Evolutionary conservation across 176 grass and related monocot genomes (phyloP), one percentile per base, ranked within the genome.

Genomic region (Bolboschoenus planiculmis): DNA sequence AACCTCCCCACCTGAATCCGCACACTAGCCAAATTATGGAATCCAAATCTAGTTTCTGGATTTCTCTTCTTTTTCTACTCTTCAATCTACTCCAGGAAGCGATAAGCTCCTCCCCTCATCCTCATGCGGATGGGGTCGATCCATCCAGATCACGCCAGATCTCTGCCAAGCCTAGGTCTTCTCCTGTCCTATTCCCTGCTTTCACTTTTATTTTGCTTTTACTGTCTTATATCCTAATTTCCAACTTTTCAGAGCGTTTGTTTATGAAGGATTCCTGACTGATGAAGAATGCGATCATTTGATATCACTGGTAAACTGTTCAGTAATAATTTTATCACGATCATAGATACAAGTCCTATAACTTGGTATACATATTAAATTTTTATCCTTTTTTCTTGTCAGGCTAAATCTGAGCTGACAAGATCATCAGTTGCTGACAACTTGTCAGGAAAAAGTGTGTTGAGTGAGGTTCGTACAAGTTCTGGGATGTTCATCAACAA

Each of bases 241-340:
- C 15, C 26, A 62, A 15, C 36, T 58, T 55, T 65, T 6, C 84
- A 92, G 95, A 85, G 93, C 83, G 24, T 95, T 91, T 78, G 79
- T 95, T 55, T 95, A 99, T 85, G 84, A 93, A 81, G 85, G 86
- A 55, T 99, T 95, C 80, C 88, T 99, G 75, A 93, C 76, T 51
- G 87, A 91, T 55, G 86, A 93, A 86, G 96, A 99, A 85, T 92
- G 89, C 70, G 92, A 99, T 80, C 96, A 99, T 81, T 84, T 99
- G 68, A 87, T 93, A 66, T 90, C 87, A 66, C 86, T 99, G 43
- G 96, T 95, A 85, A 84, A 83, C 87, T 88, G 30, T 63, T 43
- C 70, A 55, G 39, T 46, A 2, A 82, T 67, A 2, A 46, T 51
- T 62, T 29, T 62, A 44, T 85, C 81, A 35, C 62, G 18, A 27